These are phyloP conservation scores for Colletotrichum somersetense DNA, from an alignment of 2,329 filamentous ascomycete genomes.

Conservation along the genomic window DNA sequence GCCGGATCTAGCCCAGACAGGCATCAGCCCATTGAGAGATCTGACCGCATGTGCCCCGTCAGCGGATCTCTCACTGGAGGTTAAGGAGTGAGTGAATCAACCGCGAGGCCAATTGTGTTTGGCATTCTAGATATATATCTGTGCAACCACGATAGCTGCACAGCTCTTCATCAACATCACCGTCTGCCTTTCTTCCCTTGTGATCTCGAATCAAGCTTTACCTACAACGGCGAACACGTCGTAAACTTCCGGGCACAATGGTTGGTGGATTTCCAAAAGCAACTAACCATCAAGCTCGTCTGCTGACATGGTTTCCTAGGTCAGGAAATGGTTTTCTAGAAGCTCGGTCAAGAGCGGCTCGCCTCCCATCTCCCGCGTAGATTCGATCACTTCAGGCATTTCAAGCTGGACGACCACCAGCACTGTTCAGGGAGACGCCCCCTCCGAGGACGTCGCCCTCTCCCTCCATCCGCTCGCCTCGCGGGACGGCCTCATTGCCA, in stretches of 20 bases:
- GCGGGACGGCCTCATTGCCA: slow-evolving; percentile 59
- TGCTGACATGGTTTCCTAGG: slow-evolving; percentile 1
- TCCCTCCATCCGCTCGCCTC: slow-evolving; percentile 55
- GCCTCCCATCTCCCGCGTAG: background rate
- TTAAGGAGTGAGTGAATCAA: background rate
- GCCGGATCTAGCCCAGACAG: background rate
- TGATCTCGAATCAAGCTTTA: background rate
- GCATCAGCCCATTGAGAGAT: background rate
- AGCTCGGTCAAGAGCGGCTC: background rate
- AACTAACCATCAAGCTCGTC: background rate
- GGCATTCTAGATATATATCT: background rate
- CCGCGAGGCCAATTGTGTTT: background rate
- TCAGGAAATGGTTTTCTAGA: slow-evolving; percentile 30
- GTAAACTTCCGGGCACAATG: background rate
- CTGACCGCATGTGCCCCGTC: background rate
- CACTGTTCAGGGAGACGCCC: slow-evolving; percentile 2
- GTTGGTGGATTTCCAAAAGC: background rate
- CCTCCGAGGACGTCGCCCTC: slow-evolving; percentile 38
- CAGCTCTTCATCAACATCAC: background rate
- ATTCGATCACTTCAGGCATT: background rate
- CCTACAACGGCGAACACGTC: background rate
- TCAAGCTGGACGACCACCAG: slow-evolving; percentile 21
- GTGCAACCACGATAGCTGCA: background rate
- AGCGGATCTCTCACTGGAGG: background rate
- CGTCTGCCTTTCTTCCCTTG: background rate